Conservation (phyloP, 495 filamentous ascomycete genomes). For the Neurospora sp. region DNA sequence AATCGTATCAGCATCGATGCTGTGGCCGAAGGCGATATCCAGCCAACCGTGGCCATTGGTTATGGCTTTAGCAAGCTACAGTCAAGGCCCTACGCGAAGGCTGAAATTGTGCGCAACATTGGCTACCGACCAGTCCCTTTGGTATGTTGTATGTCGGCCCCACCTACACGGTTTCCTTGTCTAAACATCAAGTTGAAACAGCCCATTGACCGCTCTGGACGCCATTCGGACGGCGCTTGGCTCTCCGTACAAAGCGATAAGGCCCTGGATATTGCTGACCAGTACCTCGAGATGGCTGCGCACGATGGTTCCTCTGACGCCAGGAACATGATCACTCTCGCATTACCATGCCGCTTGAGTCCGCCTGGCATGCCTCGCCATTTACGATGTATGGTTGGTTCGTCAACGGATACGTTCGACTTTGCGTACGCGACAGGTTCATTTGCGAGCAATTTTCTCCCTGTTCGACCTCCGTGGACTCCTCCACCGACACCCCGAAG, state of each 20-base stretch:
- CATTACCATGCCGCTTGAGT: not conserved
- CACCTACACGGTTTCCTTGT: not conserved
- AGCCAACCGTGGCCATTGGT: conserved; percentile 28
- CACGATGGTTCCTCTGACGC: not conserved
- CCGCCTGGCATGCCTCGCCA: not conserved
- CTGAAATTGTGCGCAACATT: conserved; percentile 21
- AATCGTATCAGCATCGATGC: conserved; percentile 40
- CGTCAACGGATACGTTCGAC: not conserved
- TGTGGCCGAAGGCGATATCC: conserved; percentile 34
- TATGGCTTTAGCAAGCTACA: conserved; percentile 29
- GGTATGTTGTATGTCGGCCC: conserved; percentile 14
- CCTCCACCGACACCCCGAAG: conserved; percentile 10
- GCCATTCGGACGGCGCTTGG: not conserved
- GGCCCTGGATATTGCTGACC: not conserved
- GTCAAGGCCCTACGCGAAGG: conserved; percentile 22
- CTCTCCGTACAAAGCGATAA: not conserved
- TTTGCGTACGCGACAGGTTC: not conserved
- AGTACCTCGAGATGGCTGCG: not conserved
- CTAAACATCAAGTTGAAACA: not conserved
- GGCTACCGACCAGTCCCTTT: conserved; percentile 25
- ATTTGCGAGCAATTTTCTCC: not conserved
- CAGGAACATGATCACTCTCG: not conserved
- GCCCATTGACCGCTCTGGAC: not conserved
- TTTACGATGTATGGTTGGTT: not conserved
- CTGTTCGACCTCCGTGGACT: conserved; percentile 8